A percentile compares a stretch with the other conserved stretches of the same genome.
Evolutionary conservation across 306 rosid genomes (phyloP).

Genomic region (Gillenia trifoliata): DNA sequence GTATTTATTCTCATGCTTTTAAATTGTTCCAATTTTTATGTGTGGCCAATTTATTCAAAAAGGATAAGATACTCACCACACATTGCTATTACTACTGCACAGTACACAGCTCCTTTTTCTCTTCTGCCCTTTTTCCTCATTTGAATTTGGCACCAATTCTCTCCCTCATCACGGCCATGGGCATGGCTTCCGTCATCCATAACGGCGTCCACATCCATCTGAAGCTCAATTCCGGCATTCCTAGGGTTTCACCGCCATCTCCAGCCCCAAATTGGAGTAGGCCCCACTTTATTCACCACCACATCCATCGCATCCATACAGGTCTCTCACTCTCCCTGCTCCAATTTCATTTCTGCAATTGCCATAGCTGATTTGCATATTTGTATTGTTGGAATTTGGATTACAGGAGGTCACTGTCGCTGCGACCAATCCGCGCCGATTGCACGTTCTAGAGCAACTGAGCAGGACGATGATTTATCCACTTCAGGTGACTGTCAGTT

Average conservation of each 20-base stretch:
- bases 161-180: constrained; percentile 30
- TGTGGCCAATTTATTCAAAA: not conserved
- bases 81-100: not conserved
- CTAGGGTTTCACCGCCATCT: constrained; percentile 26
- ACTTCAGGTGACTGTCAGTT: constrained; percentile 42
- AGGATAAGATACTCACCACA: not conserved
- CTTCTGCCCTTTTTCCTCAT: not conserved
- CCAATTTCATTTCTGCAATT: not conserved
- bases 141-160: not conserved
- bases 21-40: not conserved
- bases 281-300: constrained; percentile 21
- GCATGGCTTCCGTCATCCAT: constrained; percentile 58
- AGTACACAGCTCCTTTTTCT: not conserved
- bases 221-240: constrained; percentile 12
- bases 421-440: constrained; percentile 32
- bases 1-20: not conserved
- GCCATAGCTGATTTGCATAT: not conserved
- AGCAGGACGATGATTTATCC: constrained; percentile 35
- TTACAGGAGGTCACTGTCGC: constrained; percentile 38
- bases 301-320: constrained; percentile 28
- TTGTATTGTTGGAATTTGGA: constrained; percentile 8
- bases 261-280: constrained; percentile 32
- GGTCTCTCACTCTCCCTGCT: constrained; percentile 27
- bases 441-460: constrained; percentile 44
- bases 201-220: constrained; percentile 36